Evolutionary conservation across 257 asterid species (phyloP), one percentile per base, ranked within the genome.

Genomic region (Pogostemon cablin): DNA sequence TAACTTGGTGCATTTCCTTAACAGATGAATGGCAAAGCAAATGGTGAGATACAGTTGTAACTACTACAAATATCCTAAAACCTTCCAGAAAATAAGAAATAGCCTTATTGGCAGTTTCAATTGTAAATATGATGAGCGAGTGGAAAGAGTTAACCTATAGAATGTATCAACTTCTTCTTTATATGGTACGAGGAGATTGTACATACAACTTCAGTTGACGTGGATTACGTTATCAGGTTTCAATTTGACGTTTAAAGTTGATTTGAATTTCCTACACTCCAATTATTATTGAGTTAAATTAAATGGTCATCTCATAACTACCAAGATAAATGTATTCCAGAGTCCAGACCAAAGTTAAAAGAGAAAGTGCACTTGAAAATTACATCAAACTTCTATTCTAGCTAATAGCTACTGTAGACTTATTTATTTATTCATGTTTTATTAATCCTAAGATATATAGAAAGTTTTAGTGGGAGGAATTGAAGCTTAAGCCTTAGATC

Each of bases 1-100:
- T 52, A 15, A 49, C 53, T 75, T 49, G n/a, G 9, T 68, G 6
- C 57, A 41, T 71, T 49, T 40, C 61, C 76, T 58, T 38, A 8
- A 25, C 79, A 92, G 98, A 79, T 78, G 62, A 79, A 83, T 8
- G 86, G 92, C 58, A 92, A 84, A 73, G 75, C 78, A 49, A 84
- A 78, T 40, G 84, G 78, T 44, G 74, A 10, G 85, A 77, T 9
- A 78, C 73, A 32, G 71, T 74, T 46, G 70, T 75, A 37, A 74
- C 88, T 50, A 75, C 89, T 64, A 78, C 81, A 46, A 85, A 79
- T 54, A 68, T 47, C 61, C 61, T 86, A 44, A 79, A 75, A 42
- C 75, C 87, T 74, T 81, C 85, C n/a, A 80, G 77, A 8, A 66
- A 79, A 48, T 48, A 60, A 74, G 67, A 58, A 6, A 32, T 42